These are phyloP conservation scores for Pichia sporocuriosa DNA, from an alignment of 805 yeast genomes.

Conservation along the genomic window DNA sequence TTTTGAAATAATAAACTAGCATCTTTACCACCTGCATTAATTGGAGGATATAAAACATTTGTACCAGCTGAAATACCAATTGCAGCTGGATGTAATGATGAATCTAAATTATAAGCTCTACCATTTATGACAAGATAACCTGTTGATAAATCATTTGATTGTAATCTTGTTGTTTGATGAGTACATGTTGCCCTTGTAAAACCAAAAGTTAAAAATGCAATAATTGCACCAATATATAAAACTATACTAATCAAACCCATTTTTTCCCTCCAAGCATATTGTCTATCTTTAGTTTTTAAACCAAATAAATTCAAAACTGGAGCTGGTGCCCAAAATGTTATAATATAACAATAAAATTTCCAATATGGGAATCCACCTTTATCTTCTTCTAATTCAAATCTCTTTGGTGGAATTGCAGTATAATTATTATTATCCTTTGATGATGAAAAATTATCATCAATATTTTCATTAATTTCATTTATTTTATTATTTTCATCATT, in stretches of 20 bases:
- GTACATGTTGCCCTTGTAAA: slow-evolving; percentile 77
- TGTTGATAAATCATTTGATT: slow-evolving; percentile 49
- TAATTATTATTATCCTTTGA: slow-evolving; percentile 12
- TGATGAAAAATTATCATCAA: slow-evolving; percentile 26
- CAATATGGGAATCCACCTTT: slow-evolving; percentile 41
- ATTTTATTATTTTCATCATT: slow-evolving; percentile 41
- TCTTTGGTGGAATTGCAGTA: slow-evolving; percentile 19
- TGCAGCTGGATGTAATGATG: slow-evolving; percentile 72
- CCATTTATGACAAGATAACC: slow-evolving; percentile 77
- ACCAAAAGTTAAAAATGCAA: slow-evolving; percentile 88
- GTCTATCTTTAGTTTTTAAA: slow-evolving; percentile 70
- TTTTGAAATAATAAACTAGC: slow-evolving; percentile 83
- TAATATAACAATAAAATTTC: slow-evolving; percentile 69
- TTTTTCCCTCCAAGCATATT: slow-evolving; percentile 96
- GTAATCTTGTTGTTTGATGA: slow-evolving; percentile 39
- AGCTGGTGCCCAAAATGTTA: slow-evolving; percentile 92
- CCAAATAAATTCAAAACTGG: slow-evolving; percentile 68
- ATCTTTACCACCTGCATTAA: slow-evolving; percentile 82
- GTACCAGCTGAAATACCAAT: slow-evolving; percentile 68
- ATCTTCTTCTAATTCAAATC: slow-evolving; percentile 20
- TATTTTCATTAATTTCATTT: slow-evolving; percentile 3
- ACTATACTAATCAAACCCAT: slow-evolving; percentile 78
- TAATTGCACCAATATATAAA: slow-evolving; percentile 61
- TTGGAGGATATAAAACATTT: slow-evolving; percentile 76
- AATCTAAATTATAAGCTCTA: slow-evolving; percentile 62